phyloP scores from a whole-genome alignment of 352 stramenopile species.

The Thalassiosira allenii region DNA sequence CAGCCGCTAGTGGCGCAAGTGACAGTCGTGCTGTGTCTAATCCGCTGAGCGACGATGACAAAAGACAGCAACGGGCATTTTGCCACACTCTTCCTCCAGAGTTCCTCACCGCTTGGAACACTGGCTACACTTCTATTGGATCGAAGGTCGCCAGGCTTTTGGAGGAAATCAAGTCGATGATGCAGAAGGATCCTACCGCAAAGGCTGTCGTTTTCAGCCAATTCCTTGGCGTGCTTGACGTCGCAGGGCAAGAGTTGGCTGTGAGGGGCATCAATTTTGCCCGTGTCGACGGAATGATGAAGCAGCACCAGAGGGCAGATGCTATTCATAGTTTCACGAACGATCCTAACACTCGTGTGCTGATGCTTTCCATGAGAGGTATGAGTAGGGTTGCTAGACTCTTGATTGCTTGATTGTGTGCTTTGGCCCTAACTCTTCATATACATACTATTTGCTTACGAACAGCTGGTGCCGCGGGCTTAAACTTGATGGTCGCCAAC shows the following conservation, averaged over 20 bases:
- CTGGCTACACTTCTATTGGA: slow-evolving; percentile 2
- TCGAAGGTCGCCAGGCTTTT: slow-evolving; percentile 35
- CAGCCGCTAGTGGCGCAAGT: background rate
- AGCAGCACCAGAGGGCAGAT: slow-evolving; percentile 47
- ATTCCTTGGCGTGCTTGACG: slow-evolving; percentile 53
- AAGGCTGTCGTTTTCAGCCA: slow-evolving; percentile 66
- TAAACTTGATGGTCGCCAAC: slow-evolving; percentile 89
- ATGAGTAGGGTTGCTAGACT: no score
- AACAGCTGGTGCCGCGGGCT: slow-evolving; percentile 84
- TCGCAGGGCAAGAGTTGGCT: slow-evolving; percentile 40
- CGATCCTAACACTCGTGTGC: slow-evolving; percentile 57
- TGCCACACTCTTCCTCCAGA: slow-evolving; percentile 27
- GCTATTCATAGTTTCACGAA: slow-evolving; percentile 45
- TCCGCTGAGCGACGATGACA: slow-evolving; percentile 5
- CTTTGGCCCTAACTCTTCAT: no score
- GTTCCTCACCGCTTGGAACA: slow-evolving; percentile 29
- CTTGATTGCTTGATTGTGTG: no score
- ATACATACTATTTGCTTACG: no score
- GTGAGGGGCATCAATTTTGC: slow-evolving; percentile 41
- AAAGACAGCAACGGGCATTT: slow-evolving; percentile 11
- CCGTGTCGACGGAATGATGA: slow-evolving; percentile 58
- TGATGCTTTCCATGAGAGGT: slow-evolving; percentile 88
- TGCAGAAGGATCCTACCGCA: slow-evolving; percentile 36
- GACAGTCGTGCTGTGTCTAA: background rate
- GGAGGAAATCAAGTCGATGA: slow-evolving; percentile 46